These are phyloP conservation scores for Heliamphora exappendiculata DNA, from an alignment of 148 eudicot genomes.

Conservation along the genomic window DNA sequence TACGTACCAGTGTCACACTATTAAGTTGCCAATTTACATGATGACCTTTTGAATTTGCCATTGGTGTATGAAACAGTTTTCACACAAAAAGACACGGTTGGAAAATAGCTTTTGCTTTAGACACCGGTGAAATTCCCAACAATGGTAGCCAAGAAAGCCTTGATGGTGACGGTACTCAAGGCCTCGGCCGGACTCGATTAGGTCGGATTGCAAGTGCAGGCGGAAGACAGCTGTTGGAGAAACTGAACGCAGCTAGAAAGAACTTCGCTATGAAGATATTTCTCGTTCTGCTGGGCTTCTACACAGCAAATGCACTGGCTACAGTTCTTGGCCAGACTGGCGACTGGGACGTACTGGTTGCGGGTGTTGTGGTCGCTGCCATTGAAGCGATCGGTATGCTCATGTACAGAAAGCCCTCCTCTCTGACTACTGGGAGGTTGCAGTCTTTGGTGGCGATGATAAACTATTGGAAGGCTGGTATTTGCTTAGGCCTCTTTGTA, in stretches of 20 bases:
- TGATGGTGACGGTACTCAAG: slow-evolving; percentile 36
- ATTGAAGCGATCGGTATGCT: slow-evolving; percentile 95
- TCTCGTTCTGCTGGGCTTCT: slow-evolving; percentile 82
- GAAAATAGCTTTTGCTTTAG: slow-evolving; percentile 60
- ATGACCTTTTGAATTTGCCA: background rate
- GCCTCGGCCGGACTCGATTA: slow-evolving; percentile 68
- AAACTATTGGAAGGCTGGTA: slow-evolving; percentile 97
- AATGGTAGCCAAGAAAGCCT: slow-evolving; percentile 39
- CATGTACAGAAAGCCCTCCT: slow-evolving; percentile 58
- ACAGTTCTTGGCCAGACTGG: slow-evolving; percentile 96
- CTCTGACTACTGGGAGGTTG: slow-evolving; percentile 35
- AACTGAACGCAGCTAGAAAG: slow-evolving; percentile 71
- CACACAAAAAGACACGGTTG: slow-evolving; percentile 28
- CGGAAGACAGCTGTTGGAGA: slow-evolving; percentile 62
- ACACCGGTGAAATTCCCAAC: slow-evolving; percentile 58
- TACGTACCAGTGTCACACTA: background rate
- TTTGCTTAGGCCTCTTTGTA: slow-evolving; percentile 94
- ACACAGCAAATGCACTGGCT: slow-evolving; percentile 93
- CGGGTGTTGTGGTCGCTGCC: slow-evolving; percentile 91
- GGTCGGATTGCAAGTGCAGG: slow-evolving; percentile 77
- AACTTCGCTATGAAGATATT: slow-evolving; percentile 91
- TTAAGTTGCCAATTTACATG: background rate
- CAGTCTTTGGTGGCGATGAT: slow-evolving; percentile 64
- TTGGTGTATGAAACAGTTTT: slow-evolving; percentile 25
- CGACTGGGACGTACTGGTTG: slow-evolving; percentile 94